phyloP scores from a whole-genome alignment of 768 basidiomycete species.

The Lentinula boryana region DNA sequence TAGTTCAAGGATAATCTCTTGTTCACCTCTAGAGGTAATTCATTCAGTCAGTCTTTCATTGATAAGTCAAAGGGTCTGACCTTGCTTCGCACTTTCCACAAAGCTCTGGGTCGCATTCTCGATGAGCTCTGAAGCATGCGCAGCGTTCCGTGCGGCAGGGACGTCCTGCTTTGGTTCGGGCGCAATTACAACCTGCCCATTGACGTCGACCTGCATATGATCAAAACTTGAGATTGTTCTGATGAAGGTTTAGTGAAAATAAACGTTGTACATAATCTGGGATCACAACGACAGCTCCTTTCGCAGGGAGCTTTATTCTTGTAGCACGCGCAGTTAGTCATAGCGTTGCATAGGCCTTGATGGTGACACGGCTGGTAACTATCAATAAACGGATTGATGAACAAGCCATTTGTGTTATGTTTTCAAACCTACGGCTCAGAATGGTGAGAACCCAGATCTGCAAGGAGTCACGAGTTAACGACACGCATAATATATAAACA shows the following conservation, averaged over 20 bases:
- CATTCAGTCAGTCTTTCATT: background rate
- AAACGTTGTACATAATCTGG: constrained; percentile 34
- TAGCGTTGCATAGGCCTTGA: constrained; percentile 43
- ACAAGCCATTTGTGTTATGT: background rate
- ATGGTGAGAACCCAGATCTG: background rate
- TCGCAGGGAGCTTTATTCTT: constrained; percentile 47
- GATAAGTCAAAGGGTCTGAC: constrained; percentile 23
- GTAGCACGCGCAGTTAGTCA: constrained; percentile 42
- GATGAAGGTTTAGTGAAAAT: background rate
- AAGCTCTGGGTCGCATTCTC: constrained; percentile 68
- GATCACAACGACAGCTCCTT: constrained; percentile 46
- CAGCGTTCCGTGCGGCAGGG: constrained; percentile 39
- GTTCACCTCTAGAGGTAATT: background rate
- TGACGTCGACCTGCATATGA: constrained; percentile 41
- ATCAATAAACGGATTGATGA: background rate
- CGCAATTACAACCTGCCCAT: constrained; percentile 54
- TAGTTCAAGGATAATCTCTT: background rate
- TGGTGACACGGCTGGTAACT: constrained; percentile 52
- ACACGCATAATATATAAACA: too few relatives aligned
- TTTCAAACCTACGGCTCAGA: background rate
- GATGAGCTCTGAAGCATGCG: constrained; percentile 39
- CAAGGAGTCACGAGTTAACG: background rate
- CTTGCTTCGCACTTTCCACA: constrained; percentile 46
- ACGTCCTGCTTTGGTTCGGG: constrained; percentile 14
- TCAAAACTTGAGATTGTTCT: background rate